phyloP scores from a whole-genome alignment of 202 grass and related monocot genomes.

The Panicum hallii region DNA sequence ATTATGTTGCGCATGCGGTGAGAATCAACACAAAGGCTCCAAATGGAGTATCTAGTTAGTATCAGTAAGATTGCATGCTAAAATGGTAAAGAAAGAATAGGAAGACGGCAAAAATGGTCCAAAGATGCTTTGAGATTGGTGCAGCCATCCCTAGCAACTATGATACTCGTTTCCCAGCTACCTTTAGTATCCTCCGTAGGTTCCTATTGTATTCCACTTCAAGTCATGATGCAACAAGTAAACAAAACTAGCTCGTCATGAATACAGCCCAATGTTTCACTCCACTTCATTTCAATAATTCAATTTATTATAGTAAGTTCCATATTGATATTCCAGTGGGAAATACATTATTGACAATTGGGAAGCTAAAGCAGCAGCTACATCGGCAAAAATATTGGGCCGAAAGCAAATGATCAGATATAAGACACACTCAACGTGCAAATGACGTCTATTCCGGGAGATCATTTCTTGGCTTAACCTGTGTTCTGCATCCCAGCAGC shows the following conservation, averaged over 20 bases:
- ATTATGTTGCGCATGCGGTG: no score
- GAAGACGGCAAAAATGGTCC: no score
- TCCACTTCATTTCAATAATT: neutral
- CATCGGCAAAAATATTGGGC: slow-evolving; percentile 20
- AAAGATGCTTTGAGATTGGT: no score
- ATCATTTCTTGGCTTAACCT: slow-evolving; percentile 50
- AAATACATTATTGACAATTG: slow-evolving; percentile 9
- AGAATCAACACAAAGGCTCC: no score
- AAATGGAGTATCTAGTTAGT: no score
- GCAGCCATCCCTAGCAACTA: no score
- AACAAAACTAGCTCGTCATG: neutral
- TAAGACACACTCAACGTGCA: slow-evolving; percentile 29
- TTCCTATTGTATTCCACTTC: neutral
- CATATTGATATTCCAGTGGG: neutral
- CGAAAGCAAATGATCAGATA: neutral
- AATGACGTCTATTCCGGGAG: neutral
- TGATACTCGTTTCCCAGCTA: no score
- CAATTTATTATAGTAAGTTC: neutral
- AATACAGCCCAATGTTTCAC: no score
- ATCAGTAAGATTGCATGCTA: no score
- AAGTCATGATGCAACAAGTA: neutral
- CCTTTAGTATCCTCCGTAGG: no score
- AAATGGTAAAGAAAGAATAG: no score
- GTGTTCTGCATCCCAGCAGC: slow-evolving; percentile 95
- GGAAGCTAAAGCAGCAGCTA: neutral